Evolutionary conservation across 1,284 basidiomycete genomes (phyloP), one percentile per base, ranked within the genome.

Genomic region (Mixia osmundae): DNA sequence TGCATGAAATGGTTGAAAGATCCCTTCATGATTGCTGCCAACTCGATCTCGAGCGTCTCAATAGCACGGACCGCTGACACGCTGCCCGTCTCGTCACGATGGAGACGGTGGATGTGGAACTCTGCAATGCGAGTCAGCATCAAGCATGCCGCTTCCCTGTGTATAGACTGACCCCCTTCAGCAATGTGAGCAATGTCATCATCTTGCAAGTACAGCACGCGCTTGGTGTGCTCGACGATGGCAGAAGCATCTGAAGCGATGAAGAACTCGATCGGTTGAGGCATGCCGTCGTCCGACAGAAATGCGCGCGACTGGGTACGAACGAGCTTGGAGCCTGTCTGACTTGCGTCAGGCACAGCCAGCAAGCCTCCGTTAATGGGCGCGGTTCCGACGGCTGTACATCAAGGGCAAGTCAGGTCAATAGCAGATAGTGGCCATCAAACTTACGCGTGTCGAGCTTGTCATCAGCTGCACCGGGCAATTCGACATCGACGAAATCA

Each of bases 1-100:
- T 97, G 89, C 91, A 99, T 97, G 61, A 99, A 99, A 60, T 91
- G 87, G 57, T 89, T 82, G 57, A 94, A 97, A 58, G 85, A 82
- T 56, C 91, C 91, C 69, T 97, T 97, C 91, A 97, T 97, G 64
- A 99, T 97, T 52, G 91, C 91, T 25, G 89, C 91, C 34, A 99
- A 72, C 60, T 99, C 91, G 52, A 97, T 76, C 62, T 97, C 91
- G 52, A 99, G 73, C 12, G 87, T 94, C 65, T 97, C 91, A 59
- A 99, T 97, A 47, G 72, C 85, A 50, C 91, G 79, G 37, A 85
- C 89, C 14, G 85, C 64, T 35, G 65, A 67, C 57, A 54, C 69
- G 35, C 69, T 61, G 47, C 69, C 61, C 34, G 70, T 74, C 48
- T 77, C 76, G 48, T 83, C 79, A 55, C 82, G 73, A 49, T 89